Evolutionary conservation across 2,329 filamentous ascomycete genomes (phyloP), one percentile per base, ranked within the genome.

Genomic region (Fusarium albidum): DNA sequence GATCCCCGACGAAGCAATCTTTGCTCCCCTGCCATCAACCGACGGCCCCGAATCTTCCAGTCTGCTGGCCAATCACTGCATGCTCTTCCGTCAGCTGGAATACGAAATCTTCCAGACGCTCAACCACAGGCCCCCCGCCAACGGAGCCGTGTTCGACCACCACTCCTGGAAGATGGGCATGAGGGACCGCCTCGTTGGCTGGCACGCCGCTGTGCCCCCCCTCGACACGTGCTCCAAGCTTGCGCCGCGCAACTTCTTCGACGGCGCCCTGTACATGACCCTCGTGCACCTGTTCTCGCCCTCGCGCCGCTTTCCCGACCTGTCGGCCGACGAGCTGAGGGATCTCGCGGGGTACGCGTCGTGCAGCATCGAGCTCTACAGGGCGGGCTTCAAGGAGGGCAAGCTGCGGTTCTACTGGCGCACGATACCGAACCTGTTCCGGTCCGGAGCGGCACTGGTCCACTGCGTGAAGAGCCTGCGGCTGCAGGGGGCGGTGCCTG

Each of bases 341-440:
- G 44, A 55, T 4, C 49, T 69, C 0, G 64, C 59, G 1, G 56
- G 53, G 8, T 58, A 50, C 25, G 64, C 64, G 9, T 35, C 47
- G 1, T 45, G 43, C 3, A 57, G 56, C 21, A 55, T 69, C 4
- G 44, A 57, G 6, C 37, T 43, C 6, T 69, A 69, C 29, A 58
- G 48, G 7, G 33, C 33, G 1, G 43, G 61, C 1, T 69, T 69
- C 21, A 54, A 58, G 9, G 57, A 54, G 8, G 59, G 63, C 1
- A 38, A 68, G 11, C 12, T 69, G 2, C 57, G 67, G 1, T 69
- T 68, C 42, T 68, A 63, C 43, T 69, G 67, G 67, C 59, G 67
- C 9, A 69, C 63, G 0, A 60, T 61, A 0, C 67, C 65, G 3
- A 68, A 67, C 9, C 44, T 69, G 1, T 69, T 68, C 9, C 55